phyloP scores from a whole-genome alignment of 1,139 yeast species.

The Suhomyces guaymorum region DNA sequence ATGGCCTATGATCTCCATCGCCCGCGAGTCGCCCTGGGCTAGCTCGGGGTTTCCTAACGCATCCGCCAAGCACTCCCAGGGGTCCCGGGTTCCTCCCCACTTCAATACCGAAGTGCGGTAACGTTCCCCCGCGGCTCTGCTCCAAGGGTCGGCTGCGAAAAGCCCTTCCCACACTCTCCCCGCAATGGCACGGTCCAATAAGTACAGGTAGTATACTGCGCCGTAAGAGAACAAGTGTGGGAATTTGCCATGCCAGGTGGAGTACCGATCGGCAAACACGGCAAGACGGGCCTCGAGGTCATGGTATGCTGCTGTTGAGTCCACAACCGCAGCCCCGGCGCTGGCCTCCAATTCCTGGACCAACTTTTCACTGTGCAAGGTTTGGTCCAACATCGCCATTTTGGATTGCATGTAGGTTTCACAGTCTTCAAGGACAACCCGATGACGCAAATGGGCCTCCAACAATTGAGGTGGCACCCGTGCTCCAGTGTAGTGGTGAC shows the following conservation, averaged over 20 bases:
- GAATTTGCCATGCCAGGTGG: constrained; percentile 92
- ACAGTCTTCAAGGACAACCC: constrained; percentile 59
- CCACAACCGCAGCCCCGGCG: constrained; percentile 17
- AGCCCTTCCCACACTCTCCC: constrained; percentile 78
- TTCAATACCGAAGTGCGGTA: constrained; percentile 69
- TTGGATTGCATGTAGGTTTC: constrained; percentile 87
- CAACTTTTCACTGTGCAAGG: constrained; percentile 55
- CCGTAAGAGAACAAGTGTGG: constrained; percentile 95
- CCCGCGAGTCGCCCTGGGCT: constrained; percentile 65
- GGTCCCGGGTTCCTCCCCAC: constrained; percentile 95
- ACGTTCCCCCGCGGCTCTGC: constrained; percentile 69
- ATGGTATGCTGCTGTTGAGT: constrained; percentile 64
- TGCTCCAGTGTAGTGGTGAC: constrained; percentile 70
- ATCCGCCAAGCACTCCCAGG: constrained; percentile 84
- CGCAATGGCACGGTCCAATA: constrained; percentile 92
- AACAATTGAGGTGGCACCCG: constrained; percentile 55
- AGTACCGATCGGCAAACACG: constrained; percentile 61
- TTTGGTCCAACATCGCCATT: constrained; percentile 88
- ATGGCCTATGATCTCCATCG: constrained; percentile 66
- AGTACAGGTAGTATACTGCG: constrained; percentile 87
- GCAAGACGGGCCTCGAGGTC: constrained; percentile 55
- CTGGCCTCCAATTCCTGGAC: constrained; percentile 27
- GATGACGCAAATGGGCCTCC: constrained; percentile 51
- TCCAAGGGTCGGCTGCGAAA: constrained; percentile 69
- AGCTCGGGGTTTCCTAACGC: constrained; percentile 66